A percentile compares a stretch with the other conserved stretches of the same genome.
phyloP scores from a whole-genome alignment of 768 basidiomycete species.

The Pleurotus pulmonarius region DNA sequence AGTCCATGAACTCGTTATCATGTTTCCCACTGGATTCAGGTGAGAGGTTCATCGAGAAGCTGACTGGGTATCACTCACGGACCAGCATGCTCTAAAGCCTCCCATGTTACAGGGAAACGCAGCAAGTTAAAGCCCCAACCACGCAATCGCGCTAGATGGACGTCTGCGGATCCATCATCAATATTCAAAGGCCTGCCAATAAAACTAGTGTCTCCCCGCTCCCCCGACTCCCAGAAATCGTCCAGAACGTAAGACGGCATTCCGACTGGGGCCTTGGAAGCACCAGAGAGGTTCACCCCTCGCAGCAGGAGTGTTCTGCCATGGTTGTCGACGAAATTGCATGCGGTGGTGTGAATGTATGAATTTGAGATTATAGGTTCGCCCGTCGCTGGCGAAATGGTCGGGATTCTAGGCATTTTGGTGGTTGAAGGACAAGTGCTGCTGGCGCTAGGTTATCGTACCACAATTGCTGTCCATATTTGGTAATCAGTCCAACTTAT shows the following conservation, averaged over 20 bases:
- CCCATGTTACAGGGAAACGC: slow-evolving; percentile 89
- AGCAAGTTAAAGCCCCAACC: slow-evolving; percentile 95
- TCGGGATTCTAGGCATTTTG: slow-evolving; percentile 54
- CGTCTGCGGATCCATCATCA: slow-evolving; percentile 82
- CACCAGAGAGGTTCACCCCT: slow-evolving; percentile 93
- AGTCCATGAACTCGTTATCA: slow-evolving; percentile 90
- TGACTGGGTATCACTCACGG: slow-evolving; percentile 63
- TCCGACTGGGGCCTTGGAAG: slow-evolving; percentile 78
- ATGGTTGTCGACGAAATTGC: slow-evolving; percentile 67
- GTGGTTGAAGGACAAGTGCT: background rate
- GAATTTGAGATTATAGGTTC: slow-evolving; percentile 34
- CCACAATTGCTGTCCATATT: background rate
- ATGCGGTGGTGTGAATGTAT: slow-evolving; percentile 64
- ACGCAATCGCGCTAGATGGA: slow-evolving; percentile 78
- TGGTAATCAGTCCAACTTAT: background rate
- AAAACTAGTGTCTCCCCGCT: slow-evolving; percentile 67
- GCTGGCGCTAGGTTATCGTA: background rate
- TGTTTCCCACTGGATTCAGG: slow-evolving; percentile 65
- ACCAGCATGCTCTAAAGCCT: slow-evolving; percentile 88
- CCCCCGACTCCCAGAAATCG: slow-evolving; percentile 80
- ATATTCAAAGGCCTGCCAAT: slow-evolving; percentile 75
- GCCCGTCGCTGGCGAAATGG: slow-evolving; percentile 55
- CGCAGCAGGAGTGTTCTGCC: slow-evolving; percentile 81
- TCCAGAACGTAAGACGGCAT: slow-evolving; percentile 66
- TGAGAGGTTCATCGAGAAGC: slow-evolving; percentile 9